Conservation (phyloP, 192 early-diverging fungal species). For the Backusella luteola region DNA sequence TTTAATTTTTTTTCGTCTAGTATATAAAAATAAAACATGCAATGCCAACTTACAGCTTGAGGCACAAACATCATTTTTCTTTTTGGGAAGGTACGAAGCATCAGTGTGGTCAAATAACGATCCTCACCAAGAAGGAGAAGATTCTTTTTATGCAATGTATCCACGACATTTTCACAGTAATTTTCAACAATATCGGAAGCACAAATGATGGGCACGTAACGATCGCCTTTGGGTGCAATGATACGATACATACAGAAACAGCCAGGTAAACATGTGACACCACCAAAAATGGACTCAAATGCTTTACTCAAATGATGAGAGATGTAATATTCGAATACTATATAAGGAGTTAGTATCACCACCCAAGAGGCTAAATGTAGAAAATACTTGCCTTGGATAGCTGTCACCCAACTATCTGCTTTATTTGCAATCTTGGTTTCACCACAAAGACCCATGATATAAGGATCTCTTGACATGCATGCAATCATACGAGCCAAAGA, state of each 20-base stretch:
- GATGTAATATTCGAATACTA: conserved; percentile 78
- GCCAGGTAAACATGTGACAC: conserved; percentile 70
- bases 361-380: too few relatives aligned
- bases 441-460: conserved; percentile 96
- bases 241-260: conserved; percentile 80
- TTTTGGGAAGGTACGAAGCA: conserved; percentile 71
- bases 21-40: not conserved
- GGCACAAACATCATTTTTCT: conserved; percentile 76
- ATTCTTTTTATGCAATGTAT: conserved; percentile 75
- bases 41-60: conserved; percentile 44
- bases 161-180: conserved; percentile 68
- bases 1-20: too few relatives aligned
- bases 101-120: conserved; percentile 74
- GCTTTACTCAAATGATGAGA: conserved; percentile 71
- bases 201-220: conserved; percentile 69
- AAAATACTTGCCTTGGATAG: conserved; percentile 66
- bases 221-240: conserved; percentile 64
- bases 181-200: conserved; percentile 73
- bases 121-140: conserved; percentile 74
- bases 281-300: conserved; percentile 73
- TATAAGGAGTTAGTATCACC: not conserved
- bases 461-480: conserved; percentile 82
- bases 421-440: conserved; percentile 97
- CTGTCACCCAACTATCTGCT: conserved; percentile 79
- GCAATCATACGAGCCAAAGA: conserved; percentile 80